phyloP scores from a whole-genome alignment of 768 basidiomycete species.

The Gloeophyllum trabeum region DNA sequence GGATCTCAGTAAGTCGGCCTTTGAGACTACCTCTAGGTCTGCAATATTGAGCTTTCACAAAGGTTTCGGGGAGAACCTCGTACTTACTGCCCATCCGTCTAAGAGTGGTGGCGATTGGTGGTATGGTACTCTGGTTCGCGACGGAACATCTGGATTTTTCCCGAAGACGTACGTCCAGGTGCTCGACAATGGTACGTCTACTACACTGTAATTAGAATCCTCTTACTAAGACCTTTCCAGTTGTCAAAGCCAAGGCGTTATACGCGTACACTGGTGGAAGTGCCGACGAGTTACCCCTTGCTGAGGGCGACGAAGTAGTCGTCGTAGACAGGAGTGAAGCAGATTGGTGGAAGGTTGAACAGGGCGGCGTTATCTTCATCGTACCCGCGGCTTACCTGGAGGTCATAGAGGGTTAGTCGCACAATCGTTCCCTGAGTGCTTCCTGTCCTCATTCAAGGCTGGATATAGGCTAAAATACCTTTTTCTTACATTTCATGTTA shows the following conservation, averaged over 20 bases:
- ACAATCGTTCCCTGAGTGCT: conserved; percentile 41
- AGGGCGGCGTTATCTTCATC: conserved; percentile 74
- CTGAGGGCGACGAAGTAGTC: conserved; percentile 65
- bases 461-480: conserved; percentile 73
- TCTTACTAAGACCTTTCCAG: conserved; percentile 6
- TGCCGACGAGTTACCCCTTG: conserved; percentile 77
- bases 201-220: conserved; percentile 1
- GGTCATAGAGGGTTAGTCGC: conserved; percentile 80
- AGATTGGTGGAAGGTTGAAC: conserved; percentile 97
- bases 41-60: conserved; percentile 2
- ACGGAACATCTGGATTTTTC: conserved; percentile 75
- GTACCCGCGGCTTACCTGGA: conserved; percentile 91
- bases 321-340: conserved; percentile 77
- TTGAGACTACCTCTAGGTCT: background rate
- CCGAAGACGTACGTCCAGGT: conserved; percentile 81
- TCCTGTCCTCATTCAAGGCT: conserved; percentile 40
- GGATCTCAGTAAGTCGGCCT: conserved; percentile 61
- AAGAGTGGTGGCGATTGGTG: conserved; percentile 88
- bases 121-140: conserved; percentile 64
- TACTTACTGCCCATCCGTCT: conserved; percentile 76
- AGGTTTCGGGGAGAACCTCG: conserved; percentile 76
- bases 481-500: conserved; percentile 36
- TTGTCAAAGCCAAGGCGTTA: conserved; percentile 66
- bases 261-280: conserved; percentile 66
- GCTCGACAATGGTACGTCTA: conserved; percentile 49